phyloP scores from a whole-genome alignment of 2,329 filamentous ascomycete genomes.

The Aotearoamyces nothofagi region DNA sequence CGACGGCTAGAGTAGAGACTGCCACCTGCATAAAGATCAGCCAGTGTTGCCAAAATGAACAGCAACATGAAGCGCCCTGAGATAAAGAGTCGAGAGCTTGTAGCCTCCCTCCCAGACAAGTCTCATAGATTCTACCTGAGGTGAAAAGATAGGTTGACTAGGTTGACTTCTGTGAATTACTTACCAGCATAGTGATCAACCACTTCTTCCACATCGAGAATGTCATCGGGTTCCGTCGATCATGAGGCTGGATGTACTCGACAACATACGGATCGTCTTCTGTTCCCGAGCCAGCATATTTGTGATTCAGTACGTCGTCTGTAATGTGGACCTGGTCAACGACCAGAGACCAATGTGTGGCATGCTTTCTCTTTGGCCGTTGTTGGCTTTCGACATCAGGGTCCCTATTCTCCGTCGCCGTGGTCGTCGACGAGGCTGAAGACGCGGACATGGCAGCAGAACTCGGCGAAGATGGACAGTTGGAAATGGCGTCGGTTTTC shows the following conservation, averaged over 20 bases:
- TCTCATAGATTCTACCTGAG: too few relatives aligned
- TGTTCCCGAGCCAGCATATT: slow-evolving; percentile 31
- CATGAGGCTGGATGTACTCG: slow-evolving; percentile 33
- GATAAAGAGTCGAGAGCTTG: too few relatives aligned
- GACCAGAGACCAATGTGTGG: slow-evolving; percentile 24
- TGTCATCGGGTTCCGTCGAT: slow-evolving; percentile 37
- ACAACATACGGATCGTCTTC: slow-evolving; percentile 37
- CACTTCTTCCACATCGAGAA: slow-evolving; percentile 29
- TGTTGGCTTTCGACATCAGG: slow-evolving; percentile 1
- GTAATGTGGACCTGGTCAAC: slow-evolving; percentile 29
- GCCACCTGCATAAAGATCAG: slow-evolving; percentile 25
- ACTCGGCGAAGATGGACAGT: background rate
- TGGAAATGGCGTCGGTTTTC: too few relatives aligned
- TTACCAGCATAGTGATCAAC: slow-evolving; percentile 31
- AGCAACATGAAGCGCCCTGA: too few relatives aligned
- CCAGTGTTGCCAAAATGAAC: too few relatives aligned
- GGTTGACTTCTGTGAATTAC: too few relatives aligned
- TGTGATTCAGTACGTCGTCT: slow-evolving; percentile 26
- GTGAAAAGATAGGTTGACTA: too few relatives aligned
- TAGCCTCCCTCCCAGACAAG: too few relatives aligned
- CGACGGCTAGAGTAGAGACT: slow-evolving; percentile 19
- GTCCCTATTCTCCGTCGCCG: background rate
- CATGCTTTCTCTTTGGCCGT: slow-evolving; percentile 6
- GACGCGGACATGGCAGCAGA: too few relatives aligned
- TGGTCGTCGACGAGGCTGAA: too few relatives aligned